phyloP scores from a whole-genome alignment of 495 filamentous ascomycete genomes.

The Aspergillus cavernicola region DNA sequence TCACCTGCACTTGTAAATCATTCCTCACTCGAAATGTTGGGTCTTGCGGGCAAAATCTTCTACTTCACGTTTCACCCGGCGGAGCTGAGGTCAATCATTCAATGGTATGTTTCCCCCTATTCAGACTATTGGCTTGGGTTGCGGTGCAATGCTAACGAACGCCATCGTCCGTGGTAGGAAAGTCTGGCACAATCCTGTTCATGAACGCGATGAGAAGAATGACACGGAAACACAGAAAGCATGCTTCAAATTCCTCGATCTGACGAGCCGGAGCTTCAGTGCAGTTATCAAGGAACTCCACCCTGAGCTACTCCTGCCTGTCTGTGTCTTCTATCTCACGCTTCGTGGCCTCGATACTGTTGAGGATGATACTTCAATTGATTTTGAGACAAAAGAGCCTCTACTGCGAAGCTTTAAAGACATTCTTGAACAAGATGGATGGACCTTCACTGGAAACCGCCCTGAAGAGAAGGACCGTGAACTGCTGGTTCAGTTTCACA shows the following conservation, averaged over 20 bases:
- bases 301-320: slow-evolving; percentile 84
- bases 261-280: slow-evolving; percentile 90
- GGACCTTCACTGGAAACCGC: slow-evolving; percentile 82
- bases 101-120: slow-evolving; percentile 65
- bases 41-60: slow-evolving; percentile 51
- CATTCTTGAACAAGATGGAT: slow-evolving; percentile 75
- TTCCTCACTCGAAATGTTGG: slow-evolving; percentile 44
- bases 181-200: slow-evolving; percentile 90
- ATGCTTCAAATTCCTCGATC: slow-evolving; percentile 82
- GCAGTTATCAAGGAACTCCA: slow-evolving; percentile 94
- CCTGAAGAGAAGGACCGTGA: slow-evolving; percentile 93
- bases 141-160: slow-evolving; percentile 19
- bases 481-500: slow-evolving; percentile 85
- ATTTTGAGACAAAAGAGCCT: slow-evolving; percentile 76
- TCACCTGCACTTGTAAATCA: slow-evolving; percentile 6
- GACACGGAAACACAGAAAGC: slow-evolving; percentile 67
- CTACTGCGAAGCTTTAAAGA: slow-evolving; percentile 77
- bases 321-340: slow-evolving; percentile 90
- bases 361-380: slow-evolving; percentile 96
- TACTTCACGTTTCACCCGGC: slow-evolving; percentile 77
- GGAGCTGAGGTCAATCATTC: slow-evolving; percentile 79
- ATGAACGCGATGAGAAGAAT: slow-evolving; percentile 71
- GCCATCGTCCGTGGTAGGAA: slow-evolving; percentile 58
- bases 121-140: too few species aligned
- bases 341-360: slow-evolving; percentile 92